Conservation (phyloP, 495 filamentous ascomycete species). For the Tuber aestivum region DNA sequence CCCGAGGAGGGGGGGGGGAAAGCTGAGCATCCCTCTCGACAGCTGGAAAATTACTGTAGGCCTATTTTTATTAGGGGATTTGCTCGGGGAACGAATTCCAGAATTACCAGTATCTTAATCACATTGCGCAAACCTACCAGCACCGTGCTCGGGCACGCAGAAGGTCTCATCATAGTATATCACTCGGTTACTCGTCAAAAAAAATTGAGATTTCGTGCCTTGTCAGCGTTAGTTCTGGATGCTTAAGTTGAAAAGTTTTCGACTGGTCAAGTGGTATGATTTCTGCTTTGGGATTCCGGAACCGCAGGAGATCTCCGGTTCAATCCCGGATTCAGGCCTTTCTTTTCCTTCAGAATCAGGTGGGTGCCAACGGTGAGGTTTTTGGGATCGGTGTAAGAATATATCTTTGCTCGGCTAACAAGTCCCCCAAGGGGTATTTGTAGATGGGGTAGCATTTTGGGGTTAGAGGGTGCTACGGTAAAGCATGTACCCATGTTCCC, state of each 20-base stretch:
- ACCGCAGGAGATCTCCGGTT: slow-evolving; percentile 18
- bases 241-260: neutral
- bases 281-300: slow-evolving; percentile 8
- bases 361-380: neutral
- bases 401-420: neutral
- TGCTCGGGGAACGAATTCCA: neutral
- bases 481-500: too few species aligned
- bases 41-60: neutral
- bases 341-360: neutral
- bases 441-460: neutral
- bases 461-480: neutral
- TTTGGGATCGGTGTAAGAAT: neutral
- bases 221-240: neutral
- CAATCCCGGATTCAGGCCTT: slow-evolving; percentile 17
- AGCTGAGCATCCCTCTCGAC: neutral
- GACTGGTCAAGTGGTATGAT: slow-evolving; percentile 29
- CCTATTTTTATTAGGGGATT: neutral
- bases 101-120: neutral
- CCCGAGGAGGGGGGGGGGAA: neutral
- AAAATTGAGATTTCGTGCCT: neutral
- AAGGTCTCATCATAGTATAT: neutral
- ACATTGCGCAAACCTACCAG: neutral
- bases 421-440: neutral
- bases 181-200: neutral
- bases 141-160: too few species aligned